Percentiles rank a stretch among this genome's conserved stretches.
Evolutionary conservation across 768 basidiomycete genomes (phyloP).

Genomic region (Russula sp.): DNA sequence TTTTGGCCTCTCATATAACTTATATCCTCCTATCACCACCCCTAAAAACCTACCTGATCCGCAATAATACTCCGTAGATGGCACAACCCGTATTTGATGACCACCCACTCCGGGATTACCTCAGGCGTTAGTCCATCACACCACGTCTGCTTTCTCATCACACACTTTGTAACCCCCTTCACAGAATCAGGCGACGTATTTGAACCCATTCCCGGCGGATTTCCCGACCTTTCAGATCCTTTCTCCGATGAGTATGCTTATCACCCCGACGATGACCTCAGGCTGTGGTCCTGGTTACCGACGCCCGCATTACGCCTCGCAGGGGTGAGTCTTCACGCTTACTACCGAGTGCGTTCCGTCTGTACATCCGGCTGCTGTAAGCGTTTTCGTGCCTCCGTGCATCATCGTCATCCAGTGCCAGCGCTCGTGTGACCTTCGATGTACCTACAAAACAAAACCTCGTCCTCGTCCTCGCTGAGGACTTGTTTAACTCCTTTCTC

Average conservation of each 20-base stretch:
- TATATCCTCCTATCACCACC: neutral
- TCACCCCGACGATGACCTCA: slow-evolving; percentile 10
- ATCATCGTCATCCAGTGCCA: neutral
- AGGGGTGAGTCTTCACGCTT: neutral
- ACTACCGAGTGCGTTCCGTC: neutral
- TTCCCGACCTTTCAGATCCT: slow-evolving; percentile 7
- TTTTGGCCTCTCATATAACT: slow-evolving; percentile 3
- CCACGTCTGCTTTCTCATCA: neutral
- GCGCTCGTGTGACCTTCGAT: neutral
- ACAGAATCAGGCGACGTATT: slow-evolving; percentile 21
- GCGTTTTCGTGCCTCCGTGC: neutral
- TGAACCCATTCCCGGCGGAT: slow-evolving; percentile 20
- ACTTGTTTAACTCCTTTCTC: neutral
- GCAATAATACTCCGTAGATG: slow-evolving; percentile 1
- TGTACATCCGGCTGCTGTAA: slow-evolving; percentile 12
- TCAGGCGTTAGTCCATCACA: slow-evolving; percentile 16
- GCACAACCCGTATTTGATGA: slow-evolving; percentile 21
- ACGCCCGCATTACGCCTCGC: neutral
- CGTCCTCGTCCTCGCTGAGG: neutral
- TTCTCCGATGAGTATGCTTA: slow-evolving; percentile 7
- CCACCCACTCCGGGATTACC: slow-evolving; percentile 20
- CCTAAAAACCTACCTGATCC: neutral
- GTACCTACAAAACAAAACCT: neutral
- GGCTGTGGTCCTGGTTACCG: slow-evolving; percentile 15
- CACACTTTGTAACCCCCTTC: neutral